These are phyloP conservation scores for Botrytis cinerea DNA, from an alignment of 2,329 filamentous ascomycete species.

Conservation along the genomic window DNA sequence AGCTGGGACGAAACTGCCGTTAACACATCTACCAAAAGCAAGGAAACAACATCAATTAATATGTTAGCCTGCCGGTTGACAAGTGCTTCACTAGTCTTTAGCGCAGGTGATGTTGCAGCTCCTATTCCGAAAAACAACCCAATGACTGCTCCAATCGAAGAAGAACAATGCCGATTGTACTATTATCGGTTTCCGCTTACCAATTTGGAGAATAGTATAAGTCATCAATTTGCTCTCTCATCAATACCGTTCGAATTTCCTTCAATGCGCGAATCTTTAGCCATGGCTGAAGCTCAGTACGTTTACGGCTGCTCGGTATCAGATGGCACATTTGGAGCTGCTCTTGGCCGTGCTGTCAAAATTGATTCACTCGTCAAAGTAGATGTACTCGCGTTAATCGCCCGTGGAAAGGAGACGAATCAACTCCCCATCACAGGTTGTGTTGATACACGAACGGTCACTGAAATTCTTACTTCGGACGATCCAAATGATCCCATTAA, in stretches of 20 bases:
- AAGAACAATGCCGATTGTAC: constrained; percentile 69
- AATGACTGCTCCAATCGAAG: constrained; percentile 46
- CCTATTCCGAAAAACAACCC: constrained; percentile 47
- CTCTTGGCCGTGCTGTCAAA: constrained; percentile 64
- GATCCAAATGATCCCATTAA: constrained; percentile 57
- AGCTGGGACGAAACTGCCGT: constrained; percentile 59
- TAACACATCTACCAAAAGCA: constrained; percentile 29
- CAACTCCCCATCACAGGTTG: constrained; percentile 58
- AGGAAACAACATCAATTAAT: constrained; percentile 52
- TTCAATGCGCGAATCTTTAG: constrained; percentile 53
- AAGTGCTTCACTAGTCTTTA: constrained; percentile 64
- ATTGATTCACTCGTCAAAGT: constrained; percentile 67
- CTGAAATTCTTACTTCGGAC: constrained; percentile 51
- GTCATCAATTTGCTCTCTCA: constrained; percentile 64
- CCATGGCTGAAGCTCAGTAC: constrained; percentile 60
- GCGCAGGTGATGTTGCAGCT: constrained; percentile 60
- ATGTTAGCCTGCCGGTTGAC: constrained; percentile 68
- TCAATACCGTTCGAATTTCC: constrained; percentile 71
- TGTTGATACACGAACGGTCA: constrained; percentile 58
- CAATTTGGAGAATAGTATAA: constrained; percentile 46
- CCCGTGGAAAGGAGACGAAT: constrained; percentile 49
- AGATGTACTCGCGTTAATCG: constrained; percentile 56
- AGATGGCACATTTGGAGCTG: constrained; percentile 57
- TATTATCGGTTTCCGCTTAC: constrained; percentile 63
- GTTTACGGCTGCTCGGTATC: constrained; percentile 68